These are phyloP conservation scores for Xylaria sp. DNA, from an alignment of 2,329 filamentous ascomycete species.

Conservation along the genomic window DNA sequence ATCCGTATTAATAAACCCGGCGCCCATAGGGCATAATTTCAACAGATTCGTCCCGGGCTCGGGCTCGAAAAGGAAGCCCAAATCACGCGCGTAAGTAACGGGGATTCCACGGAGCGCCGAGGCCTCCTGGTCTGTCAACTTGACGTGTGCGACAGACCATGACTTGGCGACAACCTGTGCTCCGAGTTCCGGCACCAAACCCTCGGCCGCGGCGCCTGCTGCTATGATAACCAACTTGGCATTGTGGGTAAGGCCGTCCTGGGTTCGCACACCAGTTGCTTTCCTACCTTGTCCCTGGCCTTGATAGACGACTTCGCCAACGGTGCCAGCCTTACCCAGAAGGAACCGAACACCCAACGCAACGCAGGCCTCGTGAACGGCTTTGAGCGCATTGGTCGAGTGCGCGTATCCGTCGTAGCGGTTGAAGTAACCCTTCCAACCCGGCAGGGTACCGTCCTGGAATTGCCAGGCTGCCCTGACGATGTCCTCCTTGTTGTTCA, in stretches of 20 bases:
- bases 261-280: slow-evolving; percentile 38
- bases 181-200: slow-evolving; percentile 55
- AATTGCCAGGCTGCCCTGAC: slow-evolving; percentile 54
- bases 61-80: slow-evolving; percentile 70
- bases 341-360: slow-evolving; percentile 43
- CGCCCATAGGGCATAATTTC: slow-evolving; percentile 65
- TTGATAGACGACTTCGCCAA: slow-evolving; percentile 23
- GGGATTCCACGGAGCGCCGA: slow-evolving; percentile 61
- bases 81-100: slow-evolving; percentile 64
- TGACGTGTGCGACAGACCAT: slow-evolving; percentile 65
- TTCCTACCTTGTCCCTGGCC: slow-evolving; percentile 49
- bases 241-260: slow-evolving; percentile 34
- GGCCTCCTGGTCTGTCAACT: slow-evolving; percentile 60
- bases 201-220: slow-evolving; percentile 55
- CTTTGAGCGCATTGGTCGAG: slow-evolving; percentile 56
- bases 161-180: slow-evolving; percentile 59
- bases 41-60: slow-evolving; percentile 62
- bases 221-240: slow-evolving; percentile 55
- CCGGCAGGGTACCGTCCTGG: slow-evolving; percentile 46
- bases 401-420: slow-evolving; percentile 62
- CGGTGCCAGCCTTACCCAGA: slow-evolving; percentile 43
- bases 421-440: slow-evolving; percentile 65
- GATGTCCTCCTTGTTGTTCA: slow-evolving; percentile 48
- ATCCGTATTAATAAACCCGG: slow-evolving; percentile 58
- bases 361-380: slow-evolving; percentile 51